Conservation (phyloP, 176 grass and related monocot genomes). For the Panicum miliaceum region DNA sequence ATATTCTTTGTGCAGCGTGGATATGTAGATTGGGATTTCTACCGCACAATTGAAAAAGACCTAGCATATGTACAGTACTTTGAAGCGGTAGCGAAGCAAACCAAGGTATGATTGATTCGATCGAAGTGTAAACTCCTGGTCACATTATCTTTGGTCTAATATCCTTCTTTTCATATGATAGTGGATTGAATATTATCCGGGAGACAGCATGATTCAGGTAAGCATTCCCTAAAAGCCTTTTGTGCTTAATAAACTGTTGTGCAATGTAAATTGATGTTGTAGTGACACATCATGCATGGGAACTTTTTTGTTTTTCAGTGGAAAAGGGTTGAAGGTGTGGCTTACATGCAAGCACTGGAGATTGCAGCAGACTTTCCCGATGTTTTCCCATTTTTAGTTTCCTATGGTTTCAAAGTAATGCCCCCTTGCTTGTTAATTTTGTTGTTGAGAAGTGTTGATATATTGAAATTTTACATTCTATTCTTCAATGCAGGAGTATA, state of each 20-base stretch:
- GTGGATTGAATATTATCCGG: neutral
- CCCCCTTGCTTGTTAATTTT: neutral
- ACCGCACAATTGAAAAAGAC: neutral
- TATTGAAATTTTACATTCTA: neutral
- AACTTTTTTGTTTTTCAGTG: neutral
- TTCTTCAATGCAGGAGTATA: neutral
- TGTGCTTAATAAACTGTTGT: neutral
- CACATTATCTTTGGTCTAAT: neutral
- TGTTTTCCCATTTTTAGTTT: neutral
- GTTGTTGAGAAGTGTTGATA: neutral
- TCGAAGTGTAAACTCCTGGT: neutral
- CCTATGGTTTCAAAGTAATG: neutral
- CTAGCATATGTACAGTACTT: constrained; percentile 20
- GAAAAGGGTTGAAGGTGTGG: neutral
- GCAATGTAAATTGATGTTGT: neutral
- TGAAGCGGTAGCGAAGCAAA: neutral
- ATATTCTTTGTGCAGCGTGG: neutral
- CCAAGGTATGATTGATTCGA: constrained; percentile 30
- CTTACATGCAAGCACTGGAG: constrained; percentile 13
- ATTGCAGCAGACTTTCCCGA: neutral
- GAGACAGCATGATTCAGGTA: neutral
- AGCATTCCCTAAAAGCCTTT: neutral
- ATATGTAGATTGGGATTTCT: neutral
- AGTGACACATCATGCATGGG: neutral
- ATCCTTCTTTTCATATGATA: constrained; percentile 26